Conservation (phyloP, 108 stramenopile species). For the Thalassiosira profunda region DNA sequence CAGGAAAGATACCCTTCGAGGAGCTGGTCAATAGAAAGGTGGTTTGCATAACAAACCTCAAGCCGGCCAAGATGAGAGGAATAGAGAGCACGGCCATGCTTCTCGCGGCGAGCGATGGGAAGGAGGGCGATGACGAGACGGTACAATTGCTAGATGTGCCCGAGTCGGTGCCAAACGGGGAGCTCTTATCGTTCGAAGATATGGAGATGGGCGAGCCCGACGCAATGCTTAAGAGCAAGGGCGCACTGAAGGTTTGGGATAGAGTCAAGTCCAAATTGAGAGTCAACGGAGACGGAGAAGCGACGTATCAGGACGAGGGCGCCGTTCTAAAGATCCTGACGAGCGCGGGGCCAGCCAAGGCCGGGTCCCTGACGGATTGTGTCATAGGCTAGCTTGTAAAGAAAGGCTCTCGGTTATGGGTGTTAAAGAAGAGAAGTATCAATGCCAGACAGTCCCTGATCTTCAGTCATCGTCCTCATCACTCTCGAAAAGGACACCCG, state of each 20-base stretch:
- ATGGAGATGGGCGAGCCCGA: conserved; percentile 75
- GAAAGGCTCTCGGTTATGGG: too few species aligned
- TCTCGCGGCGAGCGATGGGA: conserved; percentile 73
- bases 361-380: conserved; percentile 51
- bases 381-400: conserved; percentile 36
- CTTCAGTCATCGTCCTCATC: too few species aligned
- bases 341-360: conserved; percentile 65
- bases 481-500: too few species aligned
- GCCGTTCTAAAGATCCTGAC: conserved; percentile 51
- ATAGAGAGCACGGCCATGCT: conserved; percentile 90
- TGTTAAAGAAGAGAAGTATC: too few species aligned
- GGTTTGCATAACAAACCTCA: conserved; percentile 83
- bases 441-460: too few species aligned
- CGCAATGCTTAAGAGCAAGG: conserved; percentile 87
- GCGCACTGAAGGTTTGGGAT: conserved; percentile 87
- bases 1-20: conserved; percentile 68
- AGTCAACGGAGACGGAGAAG: conserved; percentile 66
- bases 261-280: conserved; percentile 65
- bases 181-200: conserved; percentile 74
- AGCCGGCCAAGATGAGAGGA: conserved; percentile 89
- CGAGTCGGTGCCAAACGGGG: conserved; percentile 77
- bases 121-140: conserved; percentile 65
- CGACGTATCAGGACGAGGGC: conserved; percentile 56
- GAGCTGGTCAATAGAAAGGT: conserved; percentile 69
- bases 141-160: conserved; percentile 78